These are phyloP conservation scores for Eutrema japonicum DNA, from an alignment of 345 rosid species.

Conservation along the genomic window DNA sequence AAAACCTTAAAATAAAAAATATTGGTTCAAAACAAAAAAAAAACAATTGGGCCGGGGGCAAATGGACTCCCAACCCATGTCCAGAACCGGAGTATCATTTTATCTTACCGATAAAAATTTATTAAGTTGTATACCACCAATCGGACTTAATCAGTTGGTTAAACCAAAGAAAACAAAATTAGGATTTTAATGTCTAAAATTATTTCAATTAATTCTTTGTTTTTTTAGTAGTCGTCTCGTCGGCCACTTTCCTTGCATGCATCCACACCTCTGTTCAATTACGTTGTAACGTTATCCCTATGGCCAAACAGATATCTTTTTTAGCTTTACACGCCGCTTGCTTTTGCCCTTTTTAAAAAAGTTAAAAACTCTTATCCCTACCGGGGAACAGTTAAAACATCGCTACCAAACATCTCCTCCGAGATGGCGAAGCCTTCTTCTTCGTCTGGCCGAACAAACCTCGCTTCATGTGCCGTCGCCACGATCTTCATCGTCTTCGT, in stretches of 20 bases:
- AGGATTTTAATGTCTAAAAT: no score
- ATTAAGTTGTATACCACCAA: no score
- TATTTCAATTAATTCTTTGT: no score
- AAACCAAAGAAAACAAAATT: no score
- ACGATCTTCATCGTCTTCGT: slow-evolving; percentile 73
- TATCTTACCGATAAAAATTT: no score
- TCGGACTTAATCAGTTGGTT: no score
- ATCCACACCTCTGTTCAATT: background rate
- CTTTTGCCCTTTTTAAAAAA: background rate
- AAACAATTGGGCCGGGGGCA: no score
- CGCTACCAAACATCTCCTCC: slow-evolving; percentile 35
- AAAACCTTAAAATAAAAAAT: no score
- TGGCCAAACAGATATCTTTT: slow-evolving; percentile 31
- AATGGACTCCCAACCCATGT: no score
- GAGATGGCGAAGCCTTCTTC: slow-evolving; percentile 54
- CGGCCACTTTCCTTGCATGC: background rate
- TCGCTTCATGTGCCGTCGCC: slow-evolving; percentile 93
- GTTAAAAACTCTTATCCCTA: slow-evolving; percentile 16
- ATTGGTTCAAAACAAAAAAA: no score
- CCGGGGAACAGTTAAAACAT: slow-evolving; percentile 26
- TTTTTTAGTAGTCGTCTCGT: no score
- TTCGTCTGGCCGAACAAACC: slow-evolving; percentile 66
- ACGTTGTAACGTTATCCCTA: slow-evolving; percentile 13
- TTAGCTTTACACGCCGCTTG: slow-evolving; percentile 10
- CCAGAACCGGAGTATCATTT: no score